phyloP scores from a whole-genome alignment of 331 rosid species.

The Dryas integrifolia region DNA sequence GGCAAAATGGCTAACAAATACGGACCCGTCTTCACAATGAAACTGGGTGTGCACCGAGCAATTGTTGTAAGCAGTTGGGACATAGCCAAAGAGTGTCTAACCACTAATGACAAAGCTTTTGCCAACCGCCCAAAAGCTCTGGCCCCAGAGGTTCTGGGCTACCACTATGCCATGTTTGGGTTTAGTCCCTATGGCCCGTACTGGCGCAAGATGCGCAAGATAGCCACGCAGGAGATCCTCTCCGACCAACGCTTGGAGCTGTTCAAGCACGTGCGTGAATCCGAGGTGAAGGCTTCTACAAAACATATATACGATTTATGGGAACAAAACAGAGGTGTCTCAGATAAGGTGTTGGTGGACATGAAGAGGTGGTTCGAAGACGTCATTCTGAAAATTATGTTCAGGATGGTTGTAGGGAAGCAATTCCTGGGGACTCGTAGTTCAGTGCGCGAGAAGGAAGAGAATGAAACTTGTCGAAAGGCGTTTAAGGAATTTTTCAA shows the following conservation, averaged over 20 bases:
- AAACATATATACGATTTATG: not conserved
- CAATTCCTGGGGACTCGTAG: constrained; percentile 17
- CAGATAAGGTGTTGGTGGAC: constrained; percentile 29
- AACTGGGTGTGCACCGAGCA: constrained; percentile 29
- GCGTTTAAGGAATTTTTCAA: constrained; percentile 26
- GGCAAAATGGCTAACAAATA: constrained; percentile 43
- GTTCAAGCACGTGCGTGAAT: not conserved
- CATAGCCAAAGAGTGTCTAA: constrained; percentile 40
- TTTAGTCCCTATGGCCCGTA: constrained; percentile 19
- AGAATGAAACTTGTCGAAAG: constrained; percentile 19
- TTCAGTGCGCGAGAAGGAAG: not conserved
- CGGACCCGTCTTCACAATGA: constrained; percentile 39
- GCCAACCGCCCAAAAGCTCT: constrained; percentile 34
- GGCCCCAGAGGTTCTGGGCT: constrained; percentile 23
- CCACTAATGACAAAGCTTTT: constrained; percentile 39
- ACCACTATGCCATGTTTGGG: constrained; percentile 22
- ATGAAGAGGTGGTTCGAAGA: constrained; percentile 57
- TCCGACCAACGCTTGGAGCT: constrained; percentile 9
- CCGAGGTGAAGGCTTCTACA: constrained; percentile 8
- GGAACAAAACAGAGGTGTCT: not conserved
- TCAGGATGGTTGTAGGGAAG: constrained; percentile 49
- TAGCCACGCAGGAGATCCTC: constrained; percentile 13
- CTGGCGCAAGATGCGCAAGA: constrained; percentile 29
- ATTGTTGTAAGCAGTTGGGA: constrained; percentile 30
- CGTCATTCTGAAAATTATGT: constrained; percentile 37